phyloP scores from a whole-genome alignment of 768 basidiomycete species.

The Thelephora aurantiotincta region DNA sequence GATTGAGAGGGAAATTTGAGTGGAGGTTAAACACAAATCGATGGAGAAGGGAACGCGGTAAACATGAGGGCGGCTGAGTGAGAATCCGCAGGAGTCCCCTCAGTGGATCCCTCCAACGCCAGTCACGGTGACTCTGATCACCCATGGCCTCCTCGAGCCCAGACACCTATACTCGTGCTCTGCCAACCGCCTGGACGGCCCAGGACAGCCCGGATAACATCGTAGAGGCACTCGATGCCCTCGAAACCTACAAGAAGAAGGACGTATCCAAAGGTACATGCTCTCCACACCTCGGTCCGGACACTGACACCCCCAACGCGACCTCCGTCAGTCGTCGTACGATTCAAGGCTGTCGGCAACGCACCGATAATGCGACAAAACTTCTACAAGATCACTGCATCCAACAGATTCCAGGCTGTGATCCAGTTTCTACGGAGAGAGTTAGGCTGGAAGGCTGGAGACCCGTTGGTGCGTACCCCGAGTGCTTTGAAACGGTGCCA shows the following conservation, averaged over 20 bases:
- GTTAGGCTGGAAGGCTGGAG: constrained; percentile 72
- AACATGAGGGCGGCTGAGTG: background rate
- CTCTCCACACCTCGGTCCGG: too few relatives aligned
- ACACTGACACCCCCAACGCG: background rate
- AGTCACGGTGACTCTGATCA: background rate
- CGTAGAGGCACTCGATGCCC: constrained; percentile 47
- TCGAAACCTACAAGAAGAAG: constrained; percentile 81
- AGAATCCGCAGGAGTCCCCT: background rate
- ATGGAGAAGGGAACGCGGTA: background rate
- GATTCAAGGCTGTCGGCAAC: constrained; percentile 95
- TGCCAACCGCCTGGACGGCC: constrained; percentile 17
- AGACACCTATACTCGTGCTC: constrained; percentile 11
- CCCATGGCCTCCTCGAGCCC: constrained; percentile 5
- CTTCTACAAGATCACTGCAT: constrained; percentile 93
- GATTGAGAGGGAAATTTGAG: background rate
- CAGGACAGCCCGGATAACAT: constrained; percentile 12
- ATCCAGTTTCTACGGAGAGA: constrained; percentile 88
- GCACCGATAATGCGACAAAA: constrained; percentile 99
- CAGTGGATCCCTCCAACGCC: background rate
- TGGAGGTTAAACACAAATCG: background rate
- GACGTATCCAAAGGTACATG: constrained; percentile 60
- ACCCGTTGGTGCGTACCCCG: constrained; percentile 56
- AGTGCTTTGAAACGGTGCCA: background rate
- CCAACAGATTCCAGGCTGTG: constrained; percentile 89
- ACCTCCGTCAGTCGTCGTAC: constrained; percentile 64